Percentiles rank a stretch among this genome's conserved stretches.
Evolutionary conservation across 2,329 filamentous ascomycete species (phyloP).

Genomic region (Aspergillus thermomutatus): DNA sequence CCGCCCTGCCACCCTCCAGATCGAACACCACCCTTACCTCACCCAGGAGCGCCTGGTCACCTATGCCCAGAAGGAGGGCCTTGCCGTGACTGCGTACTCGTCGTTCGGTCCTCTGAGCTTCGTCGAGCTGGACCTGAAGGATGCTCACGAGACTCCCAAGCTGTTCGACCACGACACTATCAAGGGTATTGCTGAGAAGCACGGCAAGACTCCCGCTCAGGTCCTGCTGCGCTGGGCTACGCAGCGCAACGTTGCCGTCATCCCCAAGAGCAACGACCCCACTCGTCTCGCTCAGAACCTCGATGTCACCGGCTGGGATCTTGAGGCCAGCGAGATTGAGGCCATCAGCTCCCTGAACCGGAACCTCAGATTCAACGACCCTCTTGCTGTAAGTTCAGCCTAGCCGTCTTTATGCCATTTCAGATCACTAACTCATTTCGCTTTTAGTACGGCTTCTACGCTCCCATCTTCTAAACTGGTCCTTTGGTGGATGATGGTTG

Average conservation of each 20-base stretch:
- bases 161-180: slow-evolving; percentile 69
- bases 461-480: slow-evolving; percentile 51
- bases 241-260: slow-evolving; percentile 65
- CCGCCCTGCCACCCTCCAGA: slow-evolving; percentile 73
- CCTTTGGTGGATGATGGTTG: slow-evolving; percentile 2
- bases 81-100: slow-evolving; percentile 77
- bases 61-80: slow-evolving; percentile 66
- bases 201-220: slow-evolving; percentile 72
- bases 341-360: slow-evolving; percentile 64
- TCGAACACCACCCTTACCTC: slow-evolving; percentile 88
- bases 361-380: slow-evolving; percentile 73
- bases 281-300: slow-evolving; percentile 61
- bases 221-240: slow-evolving; percentile 84
- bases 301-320: slow-evolving; percentile 62
- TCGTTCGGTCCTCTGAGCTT: slow-evolving; percentile 79
- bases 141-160: slow-evolving; percentile 62
- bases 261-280: slow-evolving; percentile 16
- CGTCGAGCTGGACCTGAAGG: slow-evolving; percentile 70
- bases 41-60: slow-evolving; percentile 69
- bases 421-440: slow-evolving; percentile 5
- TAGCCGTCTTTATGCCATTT: not conserved
- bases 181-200: slow-evolving; percentile 63
- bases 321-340: slow-evolving; percentile 64
- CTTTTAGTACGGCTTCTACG: slow-evolving; percentile 45
- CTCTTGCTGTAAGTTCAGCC: slow-evolving; percentile 58